Conservation (phyloP, 768 basidiomycete genomes). For the Serendipita sp. region DNA sequence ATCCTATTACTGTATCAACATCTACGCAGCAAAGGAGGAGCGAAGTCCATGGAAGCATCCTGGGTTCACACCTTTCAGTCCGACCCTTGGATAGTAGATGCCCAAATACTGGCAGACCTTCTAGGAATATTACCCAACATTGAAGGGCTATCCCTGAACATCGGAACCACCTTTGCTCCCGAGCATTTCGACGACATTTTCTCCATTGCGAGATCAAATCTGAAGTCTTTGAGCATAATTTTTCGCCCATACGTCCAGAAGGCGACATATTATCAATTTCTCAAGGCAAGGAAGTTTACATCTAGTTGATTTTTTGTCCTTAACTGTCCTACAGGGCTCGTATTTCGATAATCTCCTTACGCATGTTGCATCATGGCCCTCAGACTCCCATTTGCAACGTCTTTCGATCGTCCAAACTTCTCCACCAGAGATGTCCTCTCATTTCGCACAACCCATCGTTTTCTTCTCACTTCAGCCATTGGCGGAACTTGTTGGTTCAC, state of each 20-base stretch:
- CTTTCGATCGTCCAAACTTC: conserved; percentile 6
- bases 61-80: conserved; percentile 37
- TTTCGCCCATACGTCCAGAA: conserved; percentile 72
- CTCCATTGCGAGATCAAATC: conserved; percentile 26
- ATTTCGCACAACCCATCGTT: conserved; percentile 76
- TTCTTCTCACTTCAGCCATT: conserved; percentile 59
- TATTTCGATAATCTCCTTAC: conserved; percentile 66
- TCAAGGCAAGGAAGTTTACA: conserved; percentile 32
- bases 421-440: conserved; percentile 18
- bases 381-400: neutral
- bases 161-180: conserved; percentile 69
- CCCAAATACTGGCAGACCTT: conserved; percentile 58
- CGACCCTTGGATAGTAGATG: conserved; percentile 55
- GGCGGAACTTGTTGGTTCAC: conserved; percentile 28
- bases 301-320: neutral
- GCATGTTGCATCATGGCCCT: conserved; percentile 49
- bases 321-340: conserved; percentile 33
- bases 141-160: conserved; percentile 36
- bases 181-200: conserved; percentile 67
- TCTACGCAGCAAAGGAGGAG: conserved; percentile 22
- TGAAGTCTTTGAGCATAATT: conserved; percentile 44
- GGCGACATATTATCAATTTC: conserved; percentile 69
- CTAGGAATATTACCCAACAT: conserved; percentile 39
- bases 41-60: conserved; percentile 14
- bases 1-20: conserved; percentile 40